Base-by-base conservation (phyloP, 192 early-diverging fungal genomes). In the Coemansia sp. region DNA sequence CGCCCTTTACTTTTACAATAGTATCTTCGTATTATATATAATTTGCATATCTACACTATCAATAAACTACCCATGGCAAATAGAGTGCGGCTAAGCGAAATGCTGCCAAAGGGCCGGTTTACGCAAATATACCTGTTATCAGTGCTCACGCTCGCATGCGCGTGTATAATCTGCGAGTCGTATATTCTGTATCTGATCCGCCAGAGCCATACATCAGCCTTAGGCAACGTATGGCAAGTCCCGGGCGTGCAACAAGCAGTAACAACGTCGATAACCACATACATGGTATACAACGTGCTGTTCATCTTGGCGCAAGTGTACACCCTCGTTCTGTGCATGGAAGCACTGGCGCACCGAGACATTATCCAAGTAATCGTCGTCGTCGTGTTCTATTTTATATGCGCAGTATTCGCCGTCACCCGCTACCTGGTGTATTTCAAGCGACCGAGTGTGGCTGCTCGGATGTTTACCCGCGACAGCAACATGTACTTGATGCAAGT, bases 231-330 rank as follows among this genome's bases (percentile, higher is more conserved):
- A 64, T 78, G 75, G 75, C 61, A 73, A 43, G 62, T 78, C 24
- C 65, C 57, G 0, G 75, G 63, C 6, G 57, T 78, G 18, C 75
- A 78, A 14, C 54, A 65, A 18, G 69, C 66, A 12, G 70, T 78
- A 27, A 39, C 69, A 11, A 61, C 69, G 20, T 78, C 75, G 22
- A 72, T 78, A 22, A 69, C 66, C 14, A 65, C 70, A 19, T 78
- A 78, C 19, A 58, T 69, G 64, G 74, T 82, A 10, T 82, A 82
- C 70, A 73, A 67, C 39, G 70, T 69, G 60, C 65, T 82, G 22
- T 74, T 73, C 26, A 82, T 82, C 23, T 41, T 71, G 9, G 71
- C 80, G 10, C 74, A 82, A 56, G 59, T 62, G 13, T 82, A 77
- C 64, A 69, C 70, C 6, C 57, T 82, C 26, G 65, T 71, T 37